Conservation (phyloP, 2,329 filamentous ascomycete species). For the Fusarium sp. region DNA sequence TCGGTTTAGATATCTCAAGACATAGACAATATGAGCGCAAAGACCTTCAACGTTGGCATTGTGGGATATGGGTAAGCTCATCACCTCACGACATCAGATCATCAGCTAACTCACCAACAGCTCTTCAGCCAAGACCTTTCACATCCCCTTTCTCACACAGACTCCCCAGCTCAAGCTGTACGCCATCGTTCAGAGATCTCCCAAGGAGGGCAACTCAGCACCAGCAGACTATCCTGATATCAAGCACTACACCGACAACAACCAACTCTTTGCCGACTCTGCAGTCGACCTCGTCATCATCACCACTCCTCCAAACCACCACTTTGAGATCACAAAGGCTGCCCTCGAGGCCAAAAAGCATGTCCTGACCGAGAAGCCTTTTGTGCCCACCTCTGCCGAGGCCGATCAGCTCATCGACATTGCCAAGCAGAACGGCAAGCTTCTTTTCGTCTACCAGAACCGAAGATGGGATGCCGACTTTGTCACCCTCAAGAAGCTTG, state of each 20-base stretch:
- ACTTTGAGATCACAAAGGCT: slow-evolving; percentile 72
- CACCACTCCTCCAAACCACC: slow-evolving; percentile 76
- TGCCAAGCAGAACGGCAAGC: slow-evolving; percentile 60
- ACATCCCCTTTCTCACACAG: slow-evolving; percentile 79
- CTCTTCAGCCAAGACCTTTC: slow-evolving; percentile 80
- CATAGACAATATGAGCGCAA: slow-evolving; percentile 47
- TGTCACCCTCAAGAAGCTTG: slow-evolving; percentile 71
- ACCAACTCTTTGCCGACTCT: slow-evolving; percentile 72
- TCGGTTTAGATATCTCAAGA: neutral
- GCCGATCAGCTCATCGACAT: slow-evolving; percentile 70
- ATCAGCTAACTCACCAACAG: slow-evolving; percentile 49
- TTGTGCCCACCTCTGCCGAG: slow-evolving; percentile 76
- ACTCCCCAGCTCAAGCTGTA: slow-evolving; percentile 74
- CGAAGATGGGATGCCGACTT: slow-evolving; percentile 84
- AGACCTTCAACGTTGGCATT: slow-evolving; percentile 62
- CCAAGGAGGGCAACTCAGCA: slow-evolving; percentile 72
- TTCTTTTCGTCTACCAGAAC: slow-evolving; percentile 79
- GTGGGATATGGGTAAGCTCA: slow-evolving; percentile 62
- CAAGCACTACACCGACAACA: slow-evolving; percentile 71
- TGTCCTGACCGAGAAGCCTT: slow-evolving; percentile 85
- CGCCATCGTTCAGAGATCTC: slow-evolving; percentile 79
- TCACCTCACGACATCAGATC: slow-evolving; percentile 6
- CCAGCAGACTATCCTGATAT: slow-evolving; percentile 73
- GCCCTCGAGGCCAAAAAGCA: slow-evolving; percentile 79
- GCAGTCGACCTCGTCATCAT: slow-evolving; percentile 76